Evolutionary conservation across 306 rosid species (phyloP).

Genomic region (Glycyrrhiza uralensis): DNA sequence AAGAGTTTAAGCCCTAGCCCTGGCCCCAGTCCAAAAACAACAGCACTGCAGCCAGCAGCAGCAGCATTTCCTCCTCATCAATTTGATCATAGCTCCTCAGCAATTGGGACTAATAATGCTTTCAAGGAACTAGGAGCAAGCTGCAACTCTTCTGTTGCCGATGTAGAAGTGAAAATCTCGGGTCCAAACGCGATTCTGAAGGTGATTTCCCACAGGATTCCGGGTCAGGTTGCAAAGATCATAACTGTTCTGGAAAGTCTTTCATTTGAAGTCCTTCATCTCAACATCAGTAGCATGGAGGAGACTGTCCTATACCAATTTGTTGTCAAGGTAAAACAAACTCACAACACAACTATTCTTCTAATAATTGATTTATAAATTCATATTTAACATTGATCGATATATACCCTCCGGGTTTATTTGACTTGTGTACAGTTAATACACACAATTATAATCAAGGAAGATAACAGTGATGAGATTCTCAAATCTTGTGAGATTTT

Average conservation of each 20-base stretch:
- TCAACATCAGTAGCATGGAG: slow-evolving; percentile 89
- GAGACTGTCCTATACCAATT: slow-evolving; percentile 79
- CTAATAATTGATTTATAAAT: neutral
- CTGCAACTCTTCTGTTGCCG: slow-evolving; percentile 85
- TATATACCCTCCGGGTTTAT: too few relatives aligned
- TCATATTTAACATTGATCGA: slow-evolving; percentile 11
- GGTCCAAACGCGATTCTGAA: slow-evolving; percentile 78
- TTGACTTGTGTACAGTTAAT: neutral
- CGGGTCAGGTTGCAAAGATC: slow-evolving; percentile 67
- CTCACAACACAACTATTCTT: neutral
- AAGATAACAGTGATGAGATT: neutral
- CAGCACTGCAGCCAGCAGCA: slow-evolving; percentile 18
- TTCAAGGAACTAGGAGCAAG: slow-evolving; percentile 68
- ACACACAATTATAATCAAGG: neutral
- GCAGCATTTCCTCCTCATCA: slow-evolving; percentile 17
- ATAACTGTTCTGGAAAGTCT: slow-evolving; percentile 66
- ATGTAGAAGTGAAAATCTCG: slow-evolving; percentile 85
- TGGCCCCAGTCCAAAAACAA: slow-evolving; percentile 47
- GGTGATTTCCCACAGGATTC: slow-evolving; percentile 55
- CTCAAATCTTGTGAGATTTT: neutral
- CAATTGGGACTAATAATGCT: slow-evolving; percentile 20
- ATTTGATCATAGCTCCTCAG: slow-evolving; percentile 26
- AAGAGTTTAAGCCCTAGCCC: slow-evolving; percentile 95
- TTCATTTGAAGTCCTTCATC: slow-evolving; percentile 86
- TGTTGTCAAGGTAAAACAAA: slow-evolving; percentile 71